Conservation (phyloP, 2,329 filamentous ascomycete species). For the Fusarium musae region DNA sequence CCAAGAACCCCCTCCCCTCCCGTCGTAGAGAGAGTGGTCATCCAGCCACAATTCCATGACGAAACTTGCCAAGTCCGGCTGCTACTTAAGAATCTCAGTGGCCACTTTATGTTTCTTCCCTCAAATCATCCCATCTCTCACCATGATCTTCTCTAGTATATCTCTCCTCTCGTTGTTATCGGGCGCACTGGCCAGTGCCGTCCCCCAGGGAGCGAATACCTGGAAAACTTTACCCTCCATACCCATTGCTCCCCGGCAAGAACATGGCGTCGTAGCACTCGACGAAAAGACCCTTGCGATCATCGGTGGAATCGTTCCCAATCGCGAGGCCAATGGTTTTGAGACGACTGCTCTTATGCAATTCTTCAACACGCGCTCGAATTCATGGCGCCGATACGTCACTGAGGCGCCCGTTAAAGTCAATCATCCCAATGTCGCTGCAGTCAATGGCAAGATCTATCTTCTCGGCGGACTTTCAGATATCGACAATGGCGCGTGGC, state of each 20-base stretch:
- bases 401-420: conserved; percentile 45
- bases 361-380: conserved; percentile 45
- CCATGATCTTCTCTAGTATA: neutral
- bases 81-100: conserved; percentile 12
- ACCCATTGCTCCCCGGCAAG: conserved; percentile 42
- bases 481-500: conserved; percentile 41
- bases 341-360: conserved; percentile 45
- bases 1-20: conserved; percentile 3
- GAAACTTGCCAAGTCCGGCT: neutral
- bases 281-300: conserved; percentile 40
- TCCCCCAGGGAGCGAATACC: conserved; percentile 4
- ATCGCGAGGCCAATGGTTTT: conserved; percentile 8
- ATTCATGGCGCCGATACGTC: conserved; percentile 44
- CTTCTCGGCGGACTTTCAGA: conserved; percentile 51
- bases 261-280: conserved; percentile 43
- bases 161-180: conserved; percentile 4
- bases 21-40: neutral
- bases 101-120: neutral
- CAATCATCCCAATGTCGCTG: conserved; percentile 54
- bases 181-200: conserved; percentile 7
- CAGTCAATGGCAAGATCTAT: conserved; percentile 51
- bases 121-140: neutral
- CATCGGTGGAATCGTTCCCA: conserved; percentile 43
- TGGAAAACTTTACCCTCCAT: conserved; percentile 43
- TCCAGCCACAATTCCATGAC: conserved; percentile 27